Evolutionary conservation across 257 asterid species (phyloP).

Genomic region (Nicotiana otophora): DNA sequence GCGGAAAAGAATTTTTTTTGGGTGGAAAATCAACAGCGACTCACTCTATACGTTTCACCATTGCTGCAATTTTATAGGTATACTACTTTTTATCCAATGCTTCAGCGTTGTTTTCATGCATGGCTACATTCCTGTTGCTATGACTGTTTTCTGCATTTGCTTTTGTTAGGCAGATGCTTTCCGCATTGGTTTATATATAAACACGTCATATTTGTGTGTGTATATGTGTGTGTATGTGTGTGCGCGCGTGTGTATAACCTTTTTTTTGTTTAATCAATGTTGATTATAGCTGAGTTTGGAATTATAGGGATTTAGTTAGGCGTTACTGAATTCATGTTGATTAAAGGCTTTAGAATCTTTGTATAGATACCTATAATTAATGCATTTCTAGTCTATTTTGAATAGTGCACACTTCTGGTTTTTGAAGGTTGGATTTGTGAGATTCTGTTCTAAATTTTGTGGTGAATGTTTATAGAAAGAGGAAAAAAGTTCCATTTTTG

Average conservation of each 20-base stretch:
- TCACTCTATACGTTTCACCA: conserved; percentile 3
- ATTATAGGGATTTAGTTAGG: not conserved
- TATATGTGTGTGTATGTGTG: not conserved
- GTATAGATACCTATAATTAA: not conserved
- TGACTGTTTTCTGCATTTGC: not conserved
- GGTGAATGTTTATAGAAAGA: not conserved
- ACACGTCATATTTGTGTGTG: too few relatives aligned
- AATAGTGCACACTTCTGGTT: not conserved
- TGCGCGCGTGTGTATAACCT: not conserved
- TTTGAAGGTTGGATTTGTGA: not conserved
- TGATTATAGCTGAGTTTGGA: not conserved
- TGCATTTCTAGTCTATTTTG: not conserved
- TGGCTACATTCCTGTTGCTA: not conserved
- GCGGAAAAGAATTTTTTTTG: not conserved
- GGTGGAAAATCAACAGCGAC: not conserved
- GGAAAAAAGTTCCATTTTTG: not conserved
- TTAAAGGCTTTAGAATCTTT: not conserved
- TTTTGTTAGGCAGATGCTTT: not conserved
- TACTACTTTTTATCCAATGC: conserved; percentile 5
- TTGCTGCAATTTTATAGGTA: conserved; percentile 5
- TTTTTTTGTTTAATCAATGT: not conserved
- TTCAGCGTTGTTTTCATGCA: not conserved
- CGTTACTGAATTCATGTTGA: not conserved
- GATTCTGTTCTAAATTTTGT: not conserved
- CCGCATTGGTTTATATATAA: not conserved